Conservation (phyloP, 805 yeast species). For the Starmerella sp. region DNA sequence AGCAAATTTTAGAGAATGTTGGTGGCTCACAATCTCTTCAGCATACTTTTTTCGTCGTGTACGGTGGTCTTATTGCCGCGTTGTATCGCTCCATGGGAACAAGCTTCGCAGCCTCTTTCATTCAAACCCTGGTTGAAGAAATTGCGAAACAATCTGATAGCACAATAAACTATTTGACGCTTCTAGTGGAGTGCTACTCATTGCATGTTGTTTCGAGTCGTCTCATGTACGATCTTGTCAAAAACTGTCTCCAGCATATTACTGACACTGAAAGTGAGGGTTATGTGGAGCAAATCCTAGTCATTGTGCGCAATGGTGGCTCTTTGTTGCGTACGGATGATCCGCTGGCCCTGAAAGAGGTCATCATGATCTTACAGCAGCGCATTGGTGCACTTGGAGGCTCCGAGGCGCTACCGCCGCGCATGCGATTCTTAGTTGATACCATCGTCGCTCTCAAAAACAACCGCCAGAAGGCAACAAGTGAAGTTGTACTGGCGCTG, state of each 20-base stretch:
- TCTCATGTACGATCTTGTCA: slow-evolving; percentile 67
- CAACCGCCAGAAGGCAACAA: slow-evolving; percentile 57
- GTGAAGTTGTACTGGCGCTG: slow-evolving; percentile 44
- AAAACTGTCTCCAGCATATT: slow-evolving; percentile 39
- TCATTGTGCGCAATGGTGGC: slow-evolving; percentile 67
- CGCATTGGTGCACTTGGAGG: slow-evolving; percentile 30
- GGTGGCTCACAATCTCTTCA: slow-evolving; percentile 52
- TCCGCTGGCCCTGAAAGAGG: slow-evolving; percentile 72
- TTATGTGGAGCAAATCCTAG: slow-evolving; percentile 66
- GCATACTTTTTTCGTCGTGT: slow-evolving; percentile 68
- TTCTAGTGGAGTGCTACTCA: slow-evolving; percentile 65
- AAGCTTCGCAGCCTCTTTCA: slow-evolving; percentile 78
- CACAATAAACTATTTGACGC: slow-evolving; percentile 47
- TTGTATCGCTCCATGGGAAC: slow-evolving; percentile 69
- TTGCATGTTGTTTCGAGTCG: slow-evolving; percentile 66
- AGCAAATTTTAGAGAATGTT: slow-evolving; percentile 53
- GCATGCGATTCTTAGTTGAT: slow-evolving; percentile 75
- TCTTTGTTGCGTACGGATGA: slow-evolving; percentile 81
- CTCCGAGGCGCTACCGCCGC: slow-evolving; percentile 37
- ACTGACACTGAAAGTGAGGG: slow-evolving; percentile 36
- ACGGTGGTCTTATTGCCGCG: slow-evolving; percentile 66
- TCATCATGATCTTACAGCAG: slow-evolving; percentile 48
- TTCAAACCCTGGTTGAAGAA: slow-evolving; percentile 53
- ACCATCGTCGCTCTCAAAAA: slow-evolving; percentile 76
- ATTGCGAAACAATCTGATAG: neutral